phyloP scores from a whole-genome alignment of 345 rosid species.

The Eucalyptus pauciflora region DNA sequence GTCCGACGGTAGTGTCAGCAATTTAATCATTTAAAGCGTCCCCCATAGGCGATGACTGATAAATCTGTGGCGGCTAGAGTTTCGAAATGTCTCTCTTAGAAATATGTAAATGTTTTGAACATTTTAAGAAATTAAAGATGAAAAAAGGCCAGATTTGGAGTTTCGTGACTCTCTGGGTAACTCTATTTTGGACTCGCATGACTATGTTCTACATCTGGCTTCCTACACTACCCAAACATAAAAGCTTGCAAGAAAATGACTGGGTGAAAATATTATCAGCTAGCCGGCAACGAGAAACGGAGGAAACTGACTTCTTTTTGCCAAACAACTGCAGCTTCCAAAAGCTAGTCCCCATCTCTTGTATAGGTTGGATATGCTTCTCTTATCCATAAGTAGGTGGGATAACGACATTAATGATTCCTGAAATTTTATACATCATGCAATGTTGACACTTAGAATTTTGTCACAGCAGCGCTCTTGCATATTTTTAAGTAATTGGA shows the following conservation, averaged over 20 bases:
- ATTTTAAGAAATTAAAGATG: background rate
- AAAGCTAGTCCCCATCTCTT: background rate
- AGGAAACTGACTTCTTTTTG: too few species aligned
- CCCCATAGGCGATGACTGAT: background rate
- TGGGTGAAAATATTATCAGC: too few species aligned
- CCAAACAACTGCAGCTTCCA: too few species aligned
- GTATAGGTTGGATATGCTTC: background rate
- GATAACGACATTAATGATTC: too few species aligned
- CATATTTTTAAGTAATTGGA: background rate
- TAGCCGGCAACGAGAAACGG: too few species aligned
- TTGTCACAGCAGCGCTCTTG: background rate
- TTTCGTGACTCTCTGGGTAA: background rate
- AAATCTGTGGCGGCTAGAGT: background rate
- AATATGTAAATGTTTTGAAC: background rate
- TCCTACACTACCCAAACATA: background rate
- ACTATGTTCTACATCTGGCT: background rate
- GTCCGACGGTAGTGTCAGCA: background rate
- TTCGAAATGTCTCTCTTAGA: background rate
- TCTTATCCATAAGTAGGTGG: background rate
- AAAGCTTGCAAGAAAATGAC: background rate
- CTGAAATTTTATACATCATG: too few species aligned
- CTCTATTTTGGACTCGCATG: background rate
- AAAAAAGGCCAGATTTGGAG: background rate
- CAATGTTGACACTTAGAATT: background rate
- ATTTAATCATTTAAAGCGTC: background rate